A percentile compares a stretch with the other conserved stretches of the same genome.
phyloP scores from a whole-genome alignment of 768 basidiomycete species.

The Lactifluus echinatus region DNA sequence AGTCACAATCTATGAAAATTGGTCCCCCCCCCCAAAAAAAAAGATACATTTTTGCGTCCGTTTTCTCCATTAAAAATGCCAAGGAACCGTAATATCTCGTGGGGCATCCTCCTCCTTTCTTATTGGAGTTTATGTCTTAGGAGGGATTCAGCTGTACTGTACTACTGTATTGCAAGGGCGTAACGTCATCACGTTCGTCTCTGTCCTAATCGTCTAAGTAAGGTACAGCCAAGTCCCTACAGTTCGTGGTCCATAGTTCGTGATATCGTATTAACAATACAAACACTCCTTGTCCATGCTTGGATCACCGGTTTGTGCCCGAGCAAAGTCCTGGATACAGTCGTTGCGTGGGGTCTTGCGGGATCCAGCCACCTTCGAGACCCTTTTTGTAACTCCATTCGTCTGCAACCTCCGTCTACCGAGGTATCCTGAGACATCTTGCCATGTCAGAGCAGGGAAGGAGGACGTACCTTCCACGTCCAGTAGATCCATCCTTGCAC shows the following conservation, averaged over 20 bases:
- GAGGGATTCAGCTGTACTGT: too few relatives aligned
- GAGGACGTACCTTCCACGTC: constrained; percentile 63
- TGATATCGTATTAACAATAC: neutral
- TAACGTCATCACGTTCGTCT: neutral
- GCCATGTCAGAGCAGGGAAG: too few relatives aligned
- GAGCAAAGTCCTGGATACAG: constrained; percentile 55
- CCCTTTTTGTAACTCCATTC: constrained; percentile 75
- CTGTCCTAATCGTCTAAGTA: neutral
- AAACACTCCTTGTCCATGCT: neutral
- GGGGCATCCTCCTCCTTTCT: too few relatives aligned
- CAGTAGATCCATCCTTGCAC: constrained; percentile 68
- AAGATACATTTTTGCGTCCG: too few relatives aligned
- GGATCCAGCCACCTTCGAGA: constrained; percentile 70
- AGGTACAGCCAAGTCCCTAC: neutral
- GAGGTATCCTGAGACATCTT: neutral
- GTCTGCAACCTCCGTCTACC: constrained; percentile 55
- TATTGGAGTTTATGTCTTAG: too few relatives aligned
- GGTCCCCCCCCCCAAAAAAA: too few relatives aligned
- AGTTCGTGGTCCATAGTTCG: neutral
- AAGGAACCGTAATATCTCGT: too few relatives aligned
- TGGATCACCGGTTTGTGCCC: neutral
- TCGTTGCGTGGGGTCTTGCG: constrained; percentile 56
- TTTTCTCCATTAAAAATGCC: too few relatives aligned
- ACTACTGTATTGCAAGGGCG: neutral
- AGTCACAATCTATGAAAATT: too few relatives aligned